Base-by-base conservation (phyloP, 345 rosid genomes). In the Reutealis trisperma region DNA sequence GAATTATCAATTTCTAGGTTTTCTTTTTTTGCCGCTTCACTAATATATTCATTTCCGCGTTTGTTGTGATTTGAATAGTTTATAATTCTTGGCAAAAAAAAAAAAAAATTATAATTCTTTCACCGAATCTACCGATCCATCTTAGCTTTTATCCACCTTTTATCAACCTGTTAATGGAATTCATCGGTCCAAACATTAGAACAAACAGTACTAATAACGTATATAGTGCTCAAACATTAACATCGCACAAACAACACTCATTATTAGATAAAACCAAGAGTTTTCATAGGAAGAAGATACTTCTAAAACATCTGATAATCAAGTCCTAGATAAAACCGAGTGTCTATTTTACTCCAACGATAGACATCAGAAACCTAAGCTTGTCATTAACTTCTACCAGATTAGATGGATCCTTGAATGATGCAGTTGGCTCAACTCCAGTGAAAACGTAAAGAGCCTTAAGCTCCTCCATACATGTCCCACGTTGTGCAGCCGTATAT, bases 391-490 rank as follows among this genome's bases (percentile, higher is more conserved):
- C 77, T 72, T 91, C 90, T 6, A 34, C 87, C 37, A 86, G 81
- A 78, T 87, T 90, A 21, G 79, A 75, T 15, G 80, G 68, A 37
- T 91, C 90, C 52, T 81, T 74, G 74, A 86, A 77, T 2, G 88
- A 84, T 67, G 86, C 73, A 1, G 96, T 91, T 8, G 88, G 87
- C 65, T 88, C 85, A 0, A 95, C 86, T 63, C 97, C 97, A 0
- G 86, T 87, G 79, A 93, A 90, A 61, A 88, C 32, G 77, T 91
- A 93, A 32, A 95, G 90, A 7, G 91, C 90, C 81, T 84, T 89
- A 52, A 93, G 54, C 77, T 95, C 99, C 77, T 88, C 93, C 0
- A 77, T 45, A 76, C 82, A 90, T 0, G 88, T 82, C 6, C 78
- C 80, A 42, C 78, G 79, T 3, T 71, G 79, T 11, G 85, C 77